Evolutionary conservation across 345 rosid species (phyloP), one percentile per base, ranked within the genome.

Genomic region (Syzygium jambos): DNA sequence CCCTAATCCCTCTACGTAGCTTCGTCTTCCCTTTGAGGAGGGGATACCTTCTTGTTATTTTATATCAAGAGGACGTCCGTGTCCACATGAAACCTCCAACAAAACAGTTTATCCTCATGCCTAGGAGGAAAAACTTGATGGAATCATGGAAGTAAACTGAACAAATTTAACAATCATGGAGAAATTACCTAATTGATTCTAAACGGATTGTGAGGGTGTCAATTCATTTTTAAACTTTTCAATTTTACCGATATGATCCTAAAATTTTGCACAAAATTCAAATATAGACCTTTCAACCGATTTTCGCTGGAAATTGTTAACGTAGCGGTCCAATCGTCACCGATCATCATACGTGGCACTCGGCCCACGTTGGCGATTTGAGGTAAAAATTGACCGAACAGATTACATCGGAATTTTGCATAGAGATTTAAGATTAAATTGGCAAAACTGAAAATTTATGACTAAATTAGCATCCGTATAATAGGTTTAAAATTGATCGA

Each of bases 331-430:
- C 17, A 30, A 19, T 16, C 43, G 12, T 30, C 6, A 0, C 2
- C 1, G 0, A 5, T 0, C 6, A 10, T 4, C 43, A 0, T 30
- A 65, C 3, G 4, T 0, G 3, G 4, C 10, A 19, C 10, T 9
- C 4, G 4, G 7, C 25, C 21, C 57, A 21, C 21, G 8, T 1
- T 2, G 16, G 78, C 5, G 0, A 65, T 30, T 65, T 30, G 0
- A 9, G 8, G 10, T 30, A 16, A 65, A 65, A 65, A 8, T 65
- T 1, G 1, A 7, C 1, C 1, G 1, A 9, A 16, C 17, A 9
- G 2, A 8, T 10, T 34, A 30, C 0, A 2, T 68, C 17, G 0
- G 41, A 30, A 68, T 30, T 68, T 14, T 9, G 12, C 19, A 0
- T 2, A 1, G 9, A 9, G 1, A 2, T 68, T 10, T 4, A 1